phyloP scores from a whole-genome alignment of 345 rosid genomes.

The Noccaea caerulescens region DNA sequence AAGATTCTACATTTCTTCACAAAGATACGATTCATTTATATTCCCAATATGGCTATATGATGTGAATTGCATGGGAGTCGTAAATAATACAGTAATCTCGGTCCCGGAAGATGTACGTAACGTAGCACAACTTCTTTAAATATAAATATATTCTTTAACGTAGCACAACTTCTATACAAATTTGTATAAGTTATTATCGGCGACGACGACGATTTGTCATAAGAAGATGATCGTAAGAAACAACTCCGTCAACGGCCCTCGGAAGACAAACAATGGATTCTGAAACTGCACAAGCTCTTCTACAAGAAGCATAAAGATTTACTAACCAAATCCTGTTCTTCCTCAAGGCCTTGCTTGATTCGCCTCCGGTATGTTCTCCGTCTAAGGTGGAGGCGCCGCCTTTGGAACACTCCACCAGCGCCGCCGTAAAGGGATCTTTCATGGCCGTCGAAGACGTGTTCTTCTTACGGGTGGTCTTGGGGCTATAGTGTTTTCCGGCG shows the following conservation, averaged over 20 bases:
- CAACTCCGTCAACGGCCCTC: not conserved
- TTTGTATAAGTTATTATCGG: not conserved
- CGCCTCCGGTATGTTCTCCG: constrained; percentile 16
- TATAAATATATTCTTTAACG: too few relatives aligned
- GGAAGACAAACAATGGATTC: constrained; percentile 67
- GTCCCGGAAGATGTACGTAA: not conserved
- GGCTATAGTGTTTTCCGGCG: not conserved
- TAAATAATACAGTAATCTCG: not conserved
- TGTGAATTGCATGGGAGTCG: not conserved
- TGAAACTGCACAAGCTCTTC: constrained; percentile 58
- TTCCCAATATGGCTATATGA: not conserved
- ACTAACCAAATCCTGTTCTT: constrained; percentile 57
- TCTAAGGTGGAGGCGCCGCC: constrained; percentile 21
- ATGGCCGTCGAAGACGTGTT: not conserved
- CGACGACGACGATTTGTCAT: constrained; percentile 14
- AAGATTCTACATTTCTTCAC: too few relatives aligned
- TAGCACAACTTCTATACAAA: not conserved
- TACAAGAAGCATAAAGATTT: constrained; percentile 64
- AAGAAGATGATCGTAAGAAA: constrained; percentile 30
- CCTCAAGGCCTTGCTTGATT: constrained; percentile 13
- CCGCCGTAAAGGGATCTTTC: constrained; percentile 70
- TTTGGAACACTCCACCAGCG: constrained; percentile 69
- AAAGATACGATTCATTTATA: not conserved
- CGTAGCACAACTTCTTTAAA: not conserved
- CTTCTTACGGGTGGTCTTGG: constrained; percentile 3